Conservation (phyloP, 768 basidiomycete genomes). For the Mycena galericulata region DNA sequence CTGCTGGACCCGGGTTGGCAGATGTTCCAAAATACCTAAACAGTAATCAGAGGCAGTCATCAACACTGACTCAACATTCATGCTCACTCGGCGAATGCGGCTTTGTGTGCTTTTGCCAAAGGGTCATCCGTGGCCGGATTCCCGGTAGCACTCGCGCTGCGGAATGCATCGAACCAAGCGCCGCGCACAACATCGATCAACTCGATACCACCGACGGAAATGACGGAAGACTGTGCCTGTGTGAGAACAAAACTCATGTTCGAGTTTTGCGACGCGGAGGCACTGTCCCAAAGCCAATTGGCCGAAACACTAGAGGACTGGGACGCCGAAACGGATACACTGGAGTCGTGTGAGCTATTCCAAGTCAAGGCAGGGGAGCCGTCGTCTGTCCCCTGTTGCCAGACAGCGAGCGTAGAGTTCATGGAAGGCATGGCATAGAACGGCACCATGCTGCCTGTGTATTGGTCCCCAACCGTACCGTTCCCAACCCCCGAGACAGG, state of each 20-base stretch:
- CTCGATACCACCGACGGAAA: background rate
- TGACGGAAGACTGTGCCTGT: background rate
- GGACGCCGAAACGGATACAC: background rate
- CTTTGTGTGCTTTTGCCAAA: background rate
- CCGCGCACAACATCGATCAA: background rate
- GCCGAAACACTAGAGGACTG: background rate
- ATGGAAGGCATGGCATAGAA: background rate
- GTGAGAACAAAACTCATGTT: slow-evolving; percentile 1
- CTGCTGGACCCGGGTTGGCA: background rate
- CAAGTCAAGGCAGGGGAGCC: background rate
- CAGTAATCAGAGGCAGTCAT: no score
- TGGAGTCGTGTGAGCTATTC: background rate
- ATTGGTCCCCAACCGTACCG: background rate
- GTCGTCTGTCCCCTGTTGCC: no score
- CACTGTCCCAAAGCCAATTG: background rate
- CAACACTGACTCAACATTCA: no score
- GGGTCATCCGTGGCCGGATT: background rate
- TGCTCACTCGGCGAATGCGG: background rate
- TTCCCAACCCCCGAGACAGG: background rate
- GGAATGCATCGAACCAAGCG: slow-evolving; percentile 1
- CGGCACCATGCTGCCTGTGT: background rate
- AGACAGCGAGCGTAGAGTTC: no score
- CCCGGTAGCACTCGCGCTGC: background rate
- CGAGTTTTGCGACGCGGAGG: background rate
- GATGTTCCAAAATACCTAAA: background rate